Conservation (phyloP, 805 yeast genomes). For the Candida vaughaniae region DNA sequence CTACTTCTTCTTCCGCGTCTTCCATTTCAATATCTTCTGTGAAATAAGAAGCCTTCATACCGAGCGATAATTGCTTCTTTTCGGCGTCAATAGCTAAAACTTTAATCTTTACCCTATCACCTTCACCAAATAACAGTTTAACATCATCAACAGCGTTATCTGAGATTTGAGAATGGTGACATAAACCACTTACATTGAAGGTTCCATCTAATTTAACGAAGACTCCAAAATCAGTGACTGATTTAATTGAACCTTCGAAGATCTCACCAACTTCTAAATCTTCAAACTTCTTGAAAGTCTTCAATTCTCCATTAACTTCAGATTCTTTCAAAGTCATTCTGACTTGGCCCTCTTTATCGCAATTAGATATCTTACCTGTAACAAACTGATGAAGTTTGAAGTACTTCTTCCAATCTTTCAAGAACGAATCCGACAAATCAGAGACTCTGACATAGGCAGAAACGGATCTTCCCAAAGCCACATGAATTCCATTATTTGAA, state of each 20-base stretch:
- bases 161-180: slow-evolving; percentile 83
- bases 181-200: slow-evolving; percentile 74
- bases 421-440: slow-evolving; percentile 75
- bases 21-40: slow-evolving; percentile 27
- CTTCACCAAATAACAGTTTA: slow-evolving; percentile 71
- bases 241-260: slow-evolving; percentile 74
- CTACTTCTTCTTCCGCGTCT: slow-evolving; percentile 21
- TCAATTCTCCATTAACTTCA: slow-evolving; percentile 70
- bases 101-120: slow-evolving; percentile 88
- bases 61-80: slow-evolving; percentile 78
- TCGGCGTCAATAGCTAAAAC: slow-evolving; percentile 59
- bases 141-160: slow-evolving; percentile 63
- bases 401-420: slow-evolving; percentile 85
- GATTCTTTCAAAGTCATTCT: slow-evolving; percentile 79
- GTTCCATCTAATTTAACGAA: slow-evolving; percentile 80
- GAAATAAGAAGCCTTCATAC: slow-evolving; percentile 94
- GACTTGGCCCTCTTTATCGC: slow-evolving; percentile 62
- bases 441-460: slow-evolving; percentile 79
- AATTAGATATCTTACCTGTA: slow-evolving; percentile 65
- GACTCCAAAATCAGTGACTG: slow-evolving; percentile 86
- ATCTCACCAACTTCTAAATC: slow-evolving; percentile 71
- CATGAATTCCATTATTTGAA: slow-evolving; percentile 73
- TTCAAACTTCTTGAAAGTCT: slow-evolving; percentile 56
- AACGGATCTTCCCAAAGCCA: slow-evolving; percentile 66
- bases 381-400: slow-evolving; percentile 72